phyloP scores from a whole-genome alignment of 768 basidiomycete genomes.

The Boletellus ananas region DNA sequence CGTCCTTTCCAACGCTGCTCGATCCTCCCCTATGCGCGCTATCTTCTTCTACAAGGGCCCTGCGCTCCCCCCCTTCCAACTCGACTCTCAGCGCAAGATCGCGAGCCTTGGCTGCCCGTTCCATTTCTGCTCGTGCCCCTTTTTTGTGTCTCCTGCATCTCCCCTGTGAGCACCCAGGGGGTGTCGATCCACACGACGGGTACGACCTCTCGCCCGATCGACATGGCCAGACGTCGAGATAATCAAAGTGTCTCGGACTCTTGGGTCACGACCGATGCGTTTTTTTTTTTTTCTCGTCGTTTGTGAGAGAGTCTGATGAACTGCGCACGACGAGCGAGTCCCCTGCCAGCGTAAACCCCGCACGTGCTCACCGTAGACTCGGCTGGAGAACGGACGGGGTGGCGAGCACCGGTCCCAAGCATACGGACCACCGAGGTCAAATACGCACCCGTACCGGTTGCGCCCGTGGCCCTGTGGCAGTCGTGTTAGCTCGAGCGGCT shows the following conservation, averaged over 20 bases:
- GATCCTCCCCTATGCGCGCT: neutral
- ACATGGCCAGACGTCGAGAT: neutral
- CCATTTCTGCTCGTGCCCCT: slow-evolving; percentile 41
- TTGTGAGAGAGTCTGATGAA: slow-evolving; percentile 6
- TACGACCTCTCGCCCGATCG: neutral
- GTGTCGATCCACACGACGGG: slow-evolving; percentile 19
- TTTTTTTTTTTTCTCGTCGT: slow-evolving; percentile 1
- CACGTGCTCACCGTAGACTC: slow-evolving; percentile 6
- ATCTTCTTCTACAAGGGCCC: slow-evolving; percentile 4
- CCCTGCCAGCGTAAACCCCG: neutral
- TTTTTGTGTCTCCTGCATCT: slow-evolving; percentile 38
- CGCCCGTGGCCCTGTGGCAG: slow-evolving; percentile 4
- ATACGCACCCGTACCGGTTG: slow-evolving; percentile 7
- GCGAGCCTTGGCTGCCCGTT: slow-evolving; percentile 32
- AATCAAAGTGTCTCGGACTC: slow-evolving; percentile 8
- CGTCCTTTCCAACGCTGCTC: neutral
- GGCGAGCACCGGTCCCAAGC: neutral
- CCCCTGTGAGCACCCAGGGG: slow-evolving; percentile 35
- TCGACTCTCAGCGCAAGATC: neutral
- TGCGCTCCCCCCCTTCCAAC: neutral
- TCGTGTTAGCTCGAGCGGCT: neutral
- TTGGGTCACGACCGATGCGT: slow-evolving; percentile 6
- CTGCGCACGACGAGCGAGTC: neutral
- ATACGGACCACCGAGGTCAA: neutral
- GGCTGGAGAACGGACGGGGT: neutral